phyloP scores from a whole-genome alignment of 1,284 basidiomycete genomes.

The Testicularia cyperi region DNA sequence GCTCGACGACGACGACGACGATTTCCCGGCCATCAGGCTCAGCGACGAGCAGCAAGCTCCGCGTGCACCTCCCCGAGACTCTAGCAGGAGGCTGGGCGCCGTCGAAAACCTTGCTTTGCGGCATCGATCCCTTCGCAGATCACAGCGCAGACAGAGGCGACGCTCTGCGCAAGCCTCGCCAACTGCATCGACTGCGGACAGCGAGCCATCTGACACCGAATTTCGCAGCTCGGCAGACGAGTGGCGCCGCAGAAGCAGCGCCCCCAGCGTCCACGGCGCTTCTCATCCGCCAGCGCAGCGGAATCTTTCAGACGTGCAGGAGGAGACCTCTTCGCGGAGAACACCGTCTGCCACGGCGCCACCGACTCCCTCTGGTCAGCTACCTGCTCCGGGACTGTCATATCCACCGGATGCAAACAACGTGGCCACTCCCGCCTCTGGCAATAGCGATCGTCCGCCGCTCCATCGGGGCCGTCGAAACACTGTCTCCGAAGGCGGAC shows the following conservation, averaged over 20 bases:
- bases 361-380: background rate
- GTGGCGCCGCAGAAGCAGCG: background rate
- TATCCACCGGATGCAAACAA: too few species aligned
- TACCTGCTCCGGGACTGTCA: too few species aligned
- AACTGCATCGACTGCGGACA: constrained; percentile 9
- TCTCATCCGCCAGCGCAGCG: constrained; percentile 8
- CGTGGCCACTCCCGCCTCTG: too few species aligned
- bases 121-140: constrained; percentile 15
- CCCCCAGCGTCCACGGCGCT: background rate
- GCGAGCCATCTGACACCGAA: background rate
- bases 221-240: background rate
- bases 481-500: background rate
- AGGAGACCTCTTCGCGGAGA: too few species aligned
- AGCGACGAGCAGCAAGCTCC: constrained; percentile 14
- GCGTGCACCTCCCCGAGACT: background rate
- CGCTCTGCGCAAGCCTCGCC: constrained; percentile 9
- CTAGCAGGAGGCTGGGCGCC: constrained; percentile 25
- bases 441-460: too few species aligned
- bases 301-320: constrained; percentile 28
- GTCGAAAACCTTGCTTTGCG: constrained; percentile 37
- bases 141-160: constrained; percentile 15
- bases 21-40: constrained; percentile 23
- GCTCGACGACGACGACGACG: constrained; percentile 5
- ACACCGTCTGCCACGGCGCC: too few species aligned
- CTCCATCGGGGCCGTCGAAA: background rate